Conservation (phyloP, 2,329 filamentous ascomycete genomes). For the Gremmenia infestans region DNA sequence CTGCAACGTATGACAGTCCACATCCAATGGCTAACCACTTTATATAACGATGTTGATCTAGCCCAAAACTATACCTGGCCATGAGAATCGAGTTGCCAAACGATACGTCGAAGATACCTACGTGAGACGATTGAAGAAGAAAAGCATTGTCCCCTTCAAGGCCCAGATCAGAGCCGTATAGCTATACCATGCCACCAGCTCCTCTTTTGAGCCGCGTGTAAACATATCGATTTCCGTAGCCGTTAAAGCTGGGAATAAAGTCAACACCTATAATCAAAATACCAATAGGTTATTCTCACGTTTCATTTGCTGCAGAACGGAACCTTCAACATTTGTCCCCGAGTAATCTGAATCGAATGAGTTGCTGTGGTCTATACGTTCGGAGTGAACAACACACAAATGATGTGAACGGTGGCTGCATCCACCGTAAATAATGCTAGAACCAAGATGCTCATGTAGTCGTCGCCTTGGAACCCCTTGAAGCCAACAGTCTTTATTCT, state of each 20-base stretch:
- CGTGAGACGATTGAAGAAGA: conserved; percentile 29
- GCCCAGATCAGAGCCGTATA: conserved; percentile 36
- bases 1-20: conserved; percentile 9
- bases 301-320: conserved; percentile 4
- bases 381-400: conserved; percentile 19
- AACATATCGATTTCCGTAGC: conserved; percentile 5
- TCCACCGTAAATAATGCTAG: conserved; percentile 12
- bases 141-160: conserved; percentile 30
- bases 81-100: background rate
- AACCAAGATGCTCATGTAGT: conserved; percentile 12
- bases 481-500: conserved; percentile 33
- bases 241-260: conserved; percentile 3
- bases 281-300: background rate
- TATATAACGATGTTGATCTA: conserved; percentile 29
- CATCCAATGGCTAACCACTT: conserved; percentile 18
- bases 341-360: conserved; percentile 10
- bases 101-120: background rate
- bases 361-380: background rate
- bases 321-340: conserved; percentile 14
- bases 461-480: conserved; percentile 14
- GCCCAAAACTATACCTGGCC: conserved; percentile 27
- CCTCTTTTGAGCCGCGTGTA: conserved; percentile 9
- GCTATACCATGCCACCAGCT: conserved; percentile 36
- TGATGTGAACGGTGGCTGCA: conserved; percentile 9
- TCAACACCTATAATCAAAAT: background rate